Evolutionary conservation across 805 yeast species (phyloP).

Genomic region (Hanseniaspora hatyaiensis): DNA sequence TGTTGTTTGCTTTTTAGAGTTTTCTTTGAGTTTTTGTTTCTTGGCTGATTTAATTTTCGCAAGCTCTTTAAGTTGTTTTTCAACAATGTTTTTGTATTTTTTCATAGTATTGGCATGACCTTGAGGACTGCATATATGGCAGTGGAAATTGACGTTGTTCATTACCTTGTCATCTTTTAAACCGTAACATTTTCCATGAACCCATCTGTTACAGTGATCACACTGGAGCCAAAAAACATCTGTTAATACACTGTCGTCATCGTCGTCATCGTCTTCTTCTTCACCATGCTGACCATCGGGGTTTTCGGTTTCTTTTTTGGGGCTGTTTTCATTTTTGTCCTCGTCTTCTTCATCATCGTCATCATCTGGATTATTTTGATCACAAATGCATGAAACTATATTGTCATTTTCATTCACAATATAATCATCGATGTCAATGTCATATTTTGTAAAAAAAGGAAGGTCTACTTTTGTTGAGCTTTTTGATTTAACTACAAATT

Average conservation of each 20-base stretch:
- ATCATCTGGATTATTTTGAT: constrained; percentile 41
- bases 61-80: constrained; percentile 14
- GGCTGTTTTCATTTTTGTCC: neutral
- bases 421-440: constrained; percentile 30
- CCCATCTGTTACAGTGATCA: constrained; percentile 87
- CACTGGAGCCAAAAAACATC: constrained; percentile 94
- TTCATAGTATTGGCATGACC: constrained; percentile 9
- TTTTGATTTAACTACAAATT: constrained; percentile 17
- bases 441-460: neutral
- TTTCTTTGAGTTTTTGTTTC: constrained; percentile 2
- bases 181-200: constrained; percentile 84
- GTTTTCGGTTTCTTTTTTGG: neutral
- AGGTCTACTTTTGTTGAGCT: constrained; percentile 11
- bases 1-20: constrained; percentile 1
- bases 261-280: neutral
- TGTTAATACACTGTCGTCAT: constrained; percentile 32
- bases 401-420: constrained; percentile 75
- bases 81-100: constrained; percentile 3
- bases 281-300: neutral
- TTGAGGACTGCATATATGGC: constrained; percentile 12
- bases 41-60: constrained; percentile 1
- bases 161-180: constrained; percentile 59
- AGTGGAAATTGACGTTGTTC: constrained; percentile 1
- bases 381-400: constrained; percentile 79
- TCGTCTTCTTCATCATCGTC: constrained; percentile 7